These are phyloP conservation scores for Tranzscheliella williamsii DNA, from an alignment of 1,284 basidiomycete species.

Conservation along the genomic window DNA sequence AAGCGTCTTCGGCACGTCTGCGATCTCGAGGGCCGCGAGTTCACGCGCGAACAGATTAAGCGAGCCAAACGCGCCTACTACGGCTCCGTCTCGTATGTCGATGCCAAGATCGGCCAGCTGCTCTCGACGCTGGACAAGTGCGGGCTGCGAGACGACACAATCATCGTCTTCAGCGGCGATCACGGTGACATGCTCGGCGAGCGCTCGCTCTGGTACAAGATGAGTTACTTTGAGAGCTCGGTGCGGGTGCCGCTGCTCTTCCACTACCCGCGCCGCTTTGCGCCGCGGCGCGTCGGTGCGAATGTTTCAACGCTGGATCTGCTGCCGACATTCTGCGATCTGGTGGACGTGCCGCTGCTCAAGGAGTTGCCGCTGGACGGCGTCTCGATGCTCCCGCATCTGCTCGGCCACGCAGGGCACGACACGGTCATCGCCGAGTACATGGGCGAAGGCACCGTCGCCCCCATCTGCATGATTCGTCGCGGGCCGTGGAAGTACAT, in stretches of 20 bases:
- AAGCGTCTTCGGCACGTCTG: conserved; percentile 30
- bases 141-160: conserved; percentile 21
- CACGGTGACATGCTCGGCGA: conserved; percentile 33
- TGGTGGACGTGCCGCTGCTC: conserved; percentile 20
- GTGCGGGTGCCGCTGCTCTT: conserved; percentile 31
- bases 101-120: conserved; percentile 27
- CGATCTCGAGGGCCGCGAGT: conserved; percentile 20
- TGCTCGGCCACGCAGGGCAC: conserved; percentile 14
- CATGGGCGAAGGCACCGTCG: conserved; percentile 30
- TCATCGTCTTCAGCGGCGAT: conserved; percentile 30
- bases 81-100: conserved; percentile 25
- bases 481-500: conserved; percentile 30
- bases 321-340: conserved; percentile 25
- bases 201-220: conserved; percentile 31
- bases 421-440: conserved; percentile 29
- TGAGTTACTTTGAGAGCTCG: conserved; percentile 35
- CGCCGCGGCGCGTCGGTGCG: conserved; percentile 22
- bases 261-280: conserved; percentile 25
- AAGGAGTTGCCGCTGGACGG: conserved; percentile 22
- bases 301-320: conserved; percentile 32
- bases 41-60: conserved; percentile 29
- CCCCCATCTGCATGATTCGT: conserved; percentile 28
- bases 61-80: conserved; percentile 32
- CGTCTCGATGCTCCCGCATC: conserved; percentile 22
- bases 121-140: conserved; percentile 17